Evolutionary conservation across 305 asterid genomes (phyloP), one percentile per base, ranked within the genome.

Genomic region (Fraxinus greggii): DNA sequence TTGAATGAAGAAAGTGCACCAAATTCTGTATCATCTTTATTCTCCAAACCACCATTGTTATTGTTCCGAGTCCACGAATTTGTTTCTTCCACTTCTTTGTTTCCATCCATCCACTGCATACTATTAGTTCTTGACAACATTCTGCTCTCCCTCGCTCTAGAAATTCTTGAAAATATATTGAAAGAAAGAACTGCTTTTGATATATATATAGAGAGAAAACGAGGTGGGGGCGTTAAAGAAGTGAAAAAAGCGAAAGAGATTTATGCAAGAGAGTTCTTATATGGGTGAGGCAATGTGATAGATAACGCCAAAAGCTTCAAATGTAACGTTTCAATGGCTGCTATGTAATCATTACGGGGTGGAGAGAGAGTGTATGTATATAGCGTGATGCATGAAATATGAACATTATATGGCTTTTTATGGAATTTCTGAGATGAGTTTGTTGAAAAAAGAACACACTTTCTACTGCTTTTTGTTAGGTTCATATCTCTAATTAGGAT

Each of bases 61-160:
- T 80, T 82, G 35, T 59, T 87, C 56, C 87, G 92, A 78, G 85
- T 85, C 93, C 97, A 91, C 12, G 92, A 83, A 80, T 86, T 74
- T 1, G 89, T 73, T 82, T 90, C 69, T 82, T 88, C 79, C 35
- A 89, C 86, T 65, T 83, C 92, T 80, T 85, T 86, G 8, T 67
- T 69, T 54, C 86, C 90, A 65, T 92, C 95, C 86, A 90, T 89
- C 97, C 98, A 94, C 17, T 77, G 92, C 91, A 93, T 86, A 86
- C 94, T 90, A 13, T 90, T 91, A 51, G 85, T 90, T 79, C 97
- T 87, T 3, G 94, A 89, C 77, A 95, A 42, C 97, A 93, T 92
- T 17, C 77, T 78, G 32, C n/a, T 8, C n/a, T 42, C 23, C 23
- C 28, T 19, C 36, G 54, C 8, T 72, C 29, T 61, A 8, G 7